Percentiles rank a stretch among this genome's conserved stretches.
Evolutionary conservation across 805 yeast genomes (phyloP).

Genomic region (Wickerhamomyces strasburgensis): DNA sequence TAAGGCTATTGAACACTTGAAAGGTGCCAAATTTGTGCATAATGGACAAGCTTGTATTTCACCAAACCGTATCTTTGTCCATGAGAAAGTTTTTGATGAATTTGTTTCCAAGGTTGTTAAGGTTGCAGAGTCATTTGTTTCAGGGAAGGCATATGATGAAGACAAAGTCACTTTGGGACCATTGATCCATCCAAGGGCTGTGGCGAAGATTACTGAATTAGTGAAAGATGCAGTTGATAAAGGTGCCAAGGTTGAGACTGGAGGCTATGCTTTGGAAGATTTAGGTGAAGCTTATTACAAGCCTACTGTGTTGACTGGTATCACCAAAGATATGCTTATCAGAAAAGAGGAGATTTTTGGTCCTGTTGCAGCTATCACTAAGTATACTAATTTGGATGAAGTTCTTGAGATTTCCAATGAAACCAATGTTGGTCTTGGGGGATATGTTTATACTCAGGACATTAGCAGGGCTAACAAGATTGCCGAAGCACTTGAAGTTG

Average conservation of each 20-base stretch:
- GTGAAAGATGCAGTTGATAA: slow-evolving; percentile 60
- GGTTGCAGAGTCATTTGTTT: too few relatives aligned
- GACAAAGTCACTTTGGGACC: slow-evolving; percentile 65
- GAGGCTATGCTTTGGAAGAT: slow-evolving; percentile 61
- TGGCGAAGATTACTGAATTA: slow-evolving; percentile 76
- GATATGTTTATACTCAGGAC: slow-evolving; percentile 69
- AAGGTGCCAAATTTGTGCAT: slow-evolving; percentile 69
- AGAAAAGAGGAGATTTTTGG: slow-evolving; percentile 76
- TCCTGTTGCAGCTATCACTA: slow-evolving; percentile 68
- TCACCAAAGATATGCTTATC: slow-evolving; percentile 54
- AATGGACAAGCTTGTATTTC: slow-evolving; percentile 84
- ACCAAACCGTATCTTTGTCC: slow-evolving; percentile 73
- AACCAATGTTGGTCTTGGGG: slow-evolving; percentile 74
- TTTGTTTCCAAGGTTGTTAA: too few relatives aligned
- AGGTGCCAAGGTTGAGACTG: slow-evolving; percentile 65
- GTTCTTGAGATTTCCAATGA: slow-evolving; percentile 62
- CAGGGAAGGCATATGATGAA: slow-evolving; percentile 54
- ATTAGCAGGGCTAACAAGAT: slow-evolving; percentile 59
- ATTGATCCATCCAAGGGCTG: slow-evolving; percentile 59
- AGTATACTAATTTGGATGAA: slow-evolving; percentile 64
- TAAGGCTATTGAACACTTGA: slow-evolving; percentile 42
- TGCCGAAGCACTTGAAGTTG: slow-evolving; percentile 62
- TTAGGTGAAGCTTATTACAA: slow-evolving; percentile 69
- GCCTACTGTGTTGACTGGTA: slow-evolving; percentile 74
- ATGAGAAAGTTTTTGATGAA: slow-evolving; percentile 54